Evolutionary conservation across 148 eudicot species (phyloP).

Genomic region (Silene conica): DNA sequence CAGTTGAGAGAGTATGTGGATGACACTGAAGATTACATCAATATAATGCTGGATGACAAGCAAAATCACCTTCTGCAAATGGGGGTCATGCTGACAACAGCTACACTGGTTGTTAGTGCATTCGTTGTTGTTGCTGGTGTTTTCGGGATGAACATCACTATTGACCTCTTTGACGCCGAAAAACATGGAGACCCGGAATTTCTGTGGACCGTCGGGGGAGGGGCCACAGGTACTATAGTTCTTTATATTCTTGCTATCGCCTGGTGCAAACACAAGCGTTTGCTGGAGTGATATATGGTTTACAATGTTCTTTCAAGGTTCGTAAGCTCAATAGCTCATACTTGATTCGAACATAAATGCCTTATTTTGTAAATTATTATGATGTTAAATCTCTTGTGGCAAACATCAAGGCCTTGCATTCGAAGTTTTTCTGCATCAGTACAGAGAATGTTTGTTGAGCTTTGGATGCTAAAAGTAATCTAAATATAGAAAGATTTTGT

Average conservation of each 20-base stretch:
- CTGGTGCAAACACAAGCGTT: constrained; percentile 84
- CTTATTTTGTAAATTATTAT: too few relatives aligned
- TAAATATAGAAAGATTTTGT: too few relatives aligned
- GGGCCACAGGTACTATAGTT: constrained; percentile 55
- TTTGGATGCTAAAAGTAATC: constrained; percentile 6
- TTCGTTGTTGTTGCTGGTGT: constrained; percentile 90
- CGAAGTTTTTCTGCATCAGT: too few relatives aligned
- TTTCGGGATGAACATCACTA: constrained; percentile 81
- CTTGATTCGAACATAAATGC: neutral
- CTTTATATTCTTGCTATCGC: constrained; percentile 74
- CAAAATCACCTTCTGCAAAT: constrained; percentile 96
- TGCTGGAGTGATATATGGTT: constrained; percentile 52
- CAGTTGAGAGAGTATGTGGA: constrained; percentile 96
- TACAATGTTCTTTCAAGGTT: neutral
- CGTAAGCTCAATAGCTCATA: constrained; percentile 11
- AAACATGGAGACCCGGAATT: constrained; percentile 51
- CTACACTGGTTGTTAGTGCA: constrained; percentile 82
- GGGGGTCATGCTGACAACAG: constrained; percentile 96
- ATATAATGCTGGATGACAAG: constrained; percentile 97
- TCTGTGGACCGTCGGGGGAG: constrained; percentile 85
- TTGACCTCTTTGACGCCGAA: constrained; percentile 43
- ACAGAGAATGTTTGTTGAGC: neutral
- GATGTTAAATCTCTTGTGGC: too few relatives aligned
- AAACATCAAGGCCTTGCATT: too few relatives aligned
- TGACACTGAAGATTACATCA: constrained; percentile 98